Base-by-base conservation (phyloP, 768 basidiomycete species). In the Psilocybe cubensis region DNA sequence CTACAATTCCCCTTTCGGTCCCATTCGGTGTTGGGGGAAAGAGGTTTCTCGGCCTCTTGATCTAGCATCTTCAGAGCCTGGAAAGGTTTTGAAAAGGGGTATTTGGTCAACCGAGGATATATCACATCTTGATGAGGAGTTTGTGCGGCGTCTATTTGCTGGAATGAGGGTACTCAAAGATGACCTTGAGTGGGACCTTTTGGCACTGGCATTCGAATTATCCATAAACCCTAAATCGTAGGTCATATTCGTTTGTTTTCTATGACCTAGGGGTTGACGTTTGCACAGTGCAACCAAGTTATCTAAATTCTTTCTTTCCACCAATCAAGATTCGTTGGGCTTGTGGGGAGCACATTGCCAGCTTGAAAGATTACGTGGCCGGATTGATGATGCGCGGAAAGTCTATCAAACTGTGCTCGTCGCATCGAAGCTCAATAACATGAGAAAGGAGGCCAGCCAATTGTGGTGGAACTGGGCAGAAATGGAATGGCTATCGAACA, bases 401-500 rank as follows among this genome's bases (percentile, higher is more conserved):
- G 78, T 94, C 3, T 94, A 91, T 70, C 80, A 86, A 61, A 85
- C 86, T 1, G 77, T 89, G 6, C 80, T 91, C 18, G 72, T 79
- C 40, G 73, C 81, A 5, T 74, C 83, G 1, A 72, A 76, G 2
- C 71, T 74, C 23, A 50, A 70, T 14, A 65, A 70, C 5, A 70
- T 68, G 10, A 70, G 73, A 28, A 66, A 66, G 4, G 80, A 75
- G 28, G 65, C 72, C 14, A 75, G 79, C 20, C 69, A 69, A 54
- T 67, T 94, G 58, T 94, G 89, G 89, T 92, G 86, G 85, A 83
- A 87, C 63, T 94, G 91, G 89, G 88, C 87, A 1, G 87, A 94
- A 63, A 81, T 91, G 80, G 91, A 92, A 70, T 94, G 92, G 92
- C 68, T 91, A 10, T 68, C 75, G 12, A 81, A 84, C 1, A 63